phyloP scores from a whole-genome alignment of 2,329 filamentous ascomycete genomes.

The Aureobasidium uvarum region DNA sequence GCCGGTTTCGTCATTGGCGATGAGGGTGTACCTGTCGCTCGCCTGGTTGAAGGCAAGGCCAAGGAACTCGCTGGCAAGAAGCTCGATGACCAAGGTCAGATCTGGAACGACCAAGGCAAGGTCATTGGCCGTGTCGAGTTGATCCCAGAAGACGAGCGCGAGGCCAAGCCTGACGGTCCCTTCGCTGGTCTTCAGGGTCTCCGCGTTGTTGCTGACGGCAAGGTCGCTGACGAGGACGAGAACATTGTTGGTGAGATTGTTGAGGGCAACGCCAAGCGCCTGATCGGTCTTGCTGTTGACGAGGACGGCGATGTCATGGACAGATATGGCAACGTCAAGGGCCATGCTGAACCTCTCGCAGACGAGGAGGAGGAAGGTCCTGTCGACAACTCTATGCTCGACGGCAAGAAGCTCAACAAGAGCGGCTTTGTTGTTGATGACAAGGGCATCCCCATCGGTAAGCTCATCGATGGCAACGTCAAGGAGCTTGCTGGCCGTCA shows the following conservation, averaged over 20 bases:
- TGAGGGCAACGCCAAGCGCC: conserved; percentile 59
- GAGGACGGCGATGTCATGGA: conserved; percentile 63
- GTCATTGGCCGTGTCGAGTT: conserved; percentile 67
- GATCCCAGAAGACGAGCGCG: conserved; percentile 63
- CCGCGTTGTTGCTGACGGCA: conserved; percentile 49
- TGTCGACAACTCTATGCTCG: conserved; percentile 48
- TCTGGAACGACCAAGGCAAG: conserved; percentile 70
- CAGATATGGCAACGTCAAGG: conserved; percentile 61
- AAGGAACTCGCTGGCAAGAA: conserved; percentile 65
- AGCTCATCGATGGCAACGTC: conserved; percentile 65
- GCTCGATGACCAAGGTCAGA: conserved; percentile 68
- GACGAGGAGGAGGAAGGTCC: conserved; percentile 46
- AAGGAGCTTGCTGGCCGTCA: conserved; percentile 64
- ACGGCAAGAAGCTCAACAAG: conserved; percentile 52
- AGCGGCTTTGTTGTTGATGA: conserved; percentile 52
- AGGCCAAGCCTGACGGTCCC: conserved; percentile 51
- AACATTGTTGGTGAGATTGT: conserved; percentile 55
- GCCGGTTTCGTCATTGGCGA: conserved; percentile 52
- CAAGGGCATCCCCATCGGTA: conserved; percentile 55
- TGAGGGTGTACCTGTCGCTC: conserved; percentile 56
- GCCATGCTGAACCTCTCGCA: conserved; percentile 57
- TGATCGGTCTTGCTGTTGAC: conserved; percentile 59
- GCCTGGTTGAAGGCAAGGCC: conserved; percentile 65
- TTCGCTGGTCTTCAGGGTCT: conserved; percentile 52
- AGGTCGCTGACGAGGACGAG: conserved; percentile 51